These are phyloP conservation scores for Protomyces inouyei DNA, from an alignment of 1,139 yeast species.

Conservation along the genomic window DNA sequence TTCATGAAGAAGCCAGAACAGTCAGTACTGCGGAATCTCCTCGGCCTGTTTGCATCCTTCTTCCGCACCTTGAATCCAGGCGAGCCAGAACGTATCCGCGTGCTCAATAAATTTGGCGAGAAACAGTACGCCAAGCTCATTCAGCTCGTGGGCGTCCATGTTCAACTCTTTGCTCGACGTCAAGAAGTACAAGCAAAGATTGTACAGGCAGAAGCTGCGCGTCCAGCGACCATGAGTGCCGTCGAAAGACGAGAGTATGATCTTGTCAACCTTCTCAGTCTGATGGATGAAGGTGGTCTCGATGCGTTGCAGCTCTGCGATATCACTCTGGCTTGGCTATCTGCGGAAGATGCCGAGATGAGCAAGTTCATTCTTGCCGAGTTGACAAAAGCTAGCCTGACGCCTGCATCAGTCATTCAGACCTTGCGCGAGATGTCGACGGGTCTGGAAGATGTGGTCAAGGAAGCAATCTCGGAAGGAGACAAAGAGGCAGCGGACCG, in stretches of 20 bases:
- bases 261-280: constrained; percentile 33
- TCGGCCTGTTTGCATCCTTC: constrained; percentile 36
- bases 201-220: constrained; percentile 19
- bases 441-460: constrained; percentile 1
- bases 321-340: constrained; percentile 37
- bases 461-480: background rate
- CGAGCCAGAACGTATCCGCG: constrained; percentile 36
- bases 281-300: constrained; percentile 36
- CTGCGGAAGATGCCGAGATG: constrained; percentile 34
- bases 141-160: constrained; percentile 32
- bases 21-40: constrained; percentile 29
- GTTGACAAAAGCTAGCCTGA: background rate
- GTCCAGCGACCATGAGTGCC: constrained; percentile 23
- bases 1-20: constrained; percentile 31
- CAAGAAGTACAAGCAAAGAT: constrained; percentile 25
- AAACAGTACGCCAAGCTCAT: constrained; percentile 34
- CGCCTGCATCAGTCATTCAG: background rate
- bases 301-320: constrained; percentile 34
- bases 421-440: background rate
- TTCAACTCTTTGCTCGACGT: constrained; percentile 4
- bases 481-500: background rate
- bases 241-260: constrained; percentile 31
- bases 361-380: background rate
- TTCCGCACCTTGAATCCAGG: constrained; percentile 38
- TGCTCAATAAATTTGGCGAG: constrained; percentile 36